Percentiles rank a stretch among this genome's conserved stretches.
Conservation (phyloP, 2,329 filamentous ascomycete genomes). For the Parastagonospora nodorum region DNA sequence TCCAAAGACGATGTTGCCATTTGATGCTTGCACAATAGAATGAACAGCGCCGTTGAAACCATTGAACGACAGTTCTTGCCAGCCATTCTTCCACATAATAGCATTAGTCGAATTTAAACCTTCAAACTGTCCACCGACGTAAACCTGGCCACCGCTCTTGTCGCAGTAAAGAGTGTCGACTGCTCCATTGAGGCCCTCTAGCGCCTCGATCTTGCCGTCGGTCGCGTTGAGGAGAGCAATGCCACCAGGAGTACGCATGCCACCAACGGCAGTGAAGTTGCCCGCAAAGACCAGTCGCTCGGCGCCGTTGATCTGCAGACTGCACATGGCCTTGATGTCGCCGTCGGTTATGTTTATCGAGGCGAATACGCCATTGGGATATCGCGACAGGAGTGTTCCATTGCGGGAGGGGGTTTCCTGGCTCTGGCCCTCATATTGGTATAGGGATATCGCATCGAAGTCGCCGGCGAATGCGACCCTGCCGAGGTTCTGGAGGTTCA, state of each 20-base stretch:
- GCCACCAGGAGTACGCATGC: constrained; percentile 72
- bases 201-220: constrained; percentile 70
- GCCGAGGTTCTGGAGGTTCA: constrained; percentile 79
- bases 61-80: constrained; percentile 82
- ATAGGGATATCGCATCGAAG: constrained; percentile 89
- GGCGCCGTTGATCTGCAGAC: constrained; percentile 71
- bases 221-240: constrained; percentile 81
- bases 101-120: constrained; percentile 85
- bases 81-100: constrained; percentile 75
- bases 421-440: constrained; percentile 80
- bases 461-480: constrained; percentile 85
- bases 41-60: constrained; percentile 94
- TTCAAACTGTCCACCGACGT: constrained; percentile 86
- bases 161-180: constrained; percentile 87
- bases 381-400: constrained; percentile 77
- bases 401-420: constrained; percentile 71
- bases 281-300: constrained; percentile 84
- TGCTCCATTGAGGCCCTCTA: constrained; percentile 80
- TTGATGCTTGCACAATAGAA: constrained; percentile 78
- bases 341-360: constrained; percentile 78
- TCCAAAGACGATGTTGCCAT: constrained; percentile 89
- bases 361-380: constrained; percentile 84
- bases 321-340: constrained; percentile 86
- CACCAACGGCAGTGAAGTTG: constrained; percentile 91
- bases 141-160: constrained; percentile 74